Percentiles rank a stretch among this genome's conserved stretches.
Conservation (phyloP, 2,329 filamentous ascomycete species). For the Claviceps lovelessii region DNA sequence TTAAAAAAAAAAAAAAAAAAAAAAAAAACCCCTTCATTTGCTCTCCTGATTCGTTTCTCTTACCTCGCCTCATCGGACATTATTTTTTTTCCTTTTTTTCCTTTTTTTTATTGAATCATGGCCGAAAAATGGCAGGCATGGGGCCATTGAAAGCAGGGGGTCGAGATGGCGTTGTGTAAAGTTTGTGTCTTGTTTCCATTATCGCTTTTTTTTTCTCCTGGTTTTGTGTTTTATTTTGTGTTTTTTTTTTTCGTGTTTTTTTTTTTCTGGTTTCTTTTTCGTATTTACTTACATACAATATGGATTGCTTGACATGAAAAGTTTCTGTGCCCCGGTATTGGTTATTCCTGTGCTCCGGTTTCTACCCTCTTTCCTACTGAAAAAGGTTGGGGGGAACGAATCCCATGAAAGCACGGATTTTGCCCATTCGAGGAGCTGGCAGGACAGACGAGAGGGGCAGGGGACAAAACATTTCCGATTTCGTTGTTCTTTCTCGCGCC, state of each 20-base stretch:
- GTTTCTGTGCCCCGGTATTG: too few species aligned
- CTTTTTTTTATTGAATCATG: neutral
- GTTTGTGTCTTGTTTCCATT: neutral
- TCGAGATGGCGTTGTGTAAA: neutral
- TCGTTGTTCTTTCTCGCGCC: too few species aligned
- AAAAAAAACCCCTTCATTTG: neutral
- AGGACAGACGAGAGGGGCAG: too few species aligned
- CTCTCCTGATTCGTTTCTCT: neutral
- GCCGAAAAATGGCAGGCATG: neutral
- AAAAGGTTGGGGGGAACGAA: neutral
- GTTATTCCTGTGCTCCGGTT: too few species aligned
- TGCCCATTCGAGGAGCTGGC: neutral
- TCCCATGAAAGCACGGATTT: neutral
- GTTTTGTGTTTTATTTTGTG: too few species aligned
- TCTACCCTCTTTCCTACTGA: neutral
- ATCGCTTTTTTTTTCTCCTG: neutral
- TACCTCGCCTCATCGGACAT: neutral
- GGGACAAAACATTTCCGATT: too few species aligned
- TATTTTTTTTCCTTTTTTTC: too few species aligned
- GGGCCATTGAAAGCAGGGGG: neutral
- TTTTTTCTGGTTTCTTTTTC: too few species aligned
- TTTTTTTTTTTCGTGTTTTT: too few species aligned
- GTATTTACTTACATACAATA: too few species aligned
- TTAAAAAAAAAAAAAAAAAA: too few species aligned
- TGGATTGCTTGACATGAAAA: too few species aligned